Evolutionary conservation across 495 filamentous ascomycete genomes (phyloP), one percentile per base, ranked within the genome.

Genomic region (Chaetomidium leptoderma): DNA sequence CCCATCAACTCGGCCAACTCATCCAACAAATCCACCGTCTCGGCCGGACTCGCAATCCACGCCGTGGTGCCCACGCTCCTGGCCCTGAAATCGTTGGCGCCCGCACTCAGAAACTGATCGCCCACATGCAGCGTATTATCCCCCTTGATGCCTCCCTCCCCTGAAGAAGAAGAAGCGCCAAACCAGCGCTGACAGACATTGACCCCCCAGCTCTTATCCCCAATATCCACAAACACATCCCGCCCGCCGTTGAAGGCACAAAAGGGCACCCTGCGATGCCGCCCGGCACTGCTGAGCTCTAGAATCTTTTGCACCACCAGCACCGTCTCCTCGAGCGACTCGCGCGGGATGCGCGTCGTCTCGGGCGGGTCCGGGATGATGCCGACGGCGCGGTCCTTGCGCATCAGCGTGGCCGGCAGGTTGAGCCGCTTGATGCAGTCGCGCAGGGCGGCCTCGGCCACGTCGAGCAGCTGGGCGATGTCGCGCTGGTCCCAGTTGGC

Each of bases 161-260:
- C 40, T 4, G 9, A 9, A 19, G 16, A 7, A 8, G 16, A 6
- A 0, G 58, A n/a, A 69, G 72, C 32, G 2, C 86, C 89, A 64
- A 97, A 95, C 74, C 91, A 99, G n/a, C 82, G 78, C 75, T 97
- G 93, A 56, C 90, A 96, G 0, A 88, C 90, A 11, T 88, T 76
- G 23, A 99, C 95, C 57, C 95, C 95, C 85, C 90, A 92, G 39
- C 86, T 87, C 69, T 99, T 99, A 70, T 99, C 95, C 47, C 95
- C 95, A 63, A 99, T 97, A 72, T 99, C 95, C 36, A 99, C 92
- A 67, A 99, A 99, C 23, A 97, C 90, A 67, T 97, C 91, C 55
- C 95, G 92, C 8, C 92, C 92, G 23, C 91, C 93, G 70, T 99
- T 97, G 76, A 99, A 99, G 23, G 93, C 95, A 67, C 95, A 99